Evolutionary conservation across 495 filamentous ascomycete genomes (phyloP), one percentile per base, ranked within the genome.

Genomic region (Xylaria bambusicola): DNA sequence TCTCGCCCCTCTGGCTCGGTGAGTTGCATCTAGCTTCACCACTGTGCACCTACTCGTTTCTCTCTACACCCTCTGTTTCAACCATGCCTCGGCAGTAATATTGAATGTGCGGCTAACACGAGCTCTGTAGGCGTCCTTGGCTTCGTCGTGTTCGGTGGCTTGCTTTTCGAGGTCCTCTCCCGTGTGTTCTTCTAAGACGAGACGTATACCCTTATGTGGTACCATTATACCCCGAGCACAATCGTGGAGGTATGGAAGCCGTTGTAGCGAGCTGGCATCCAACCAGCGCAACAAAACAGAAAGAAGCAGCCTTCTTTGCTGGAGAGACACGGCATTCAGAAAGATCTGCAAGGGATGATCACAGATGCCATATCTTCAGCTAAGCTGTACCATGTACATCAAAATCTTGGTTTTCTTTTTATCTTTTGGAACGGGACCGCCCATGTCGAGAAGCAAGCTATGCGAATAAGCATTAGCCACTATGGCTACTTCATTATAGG

Each of bases 1-100:
- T 97, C 64, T 90, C 87, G n/a, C 82, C 79, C 49, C 71, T 88
- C 41, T 96, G 88, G 90, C 80, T 98, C 57, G 83, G 93, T 97
- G 86, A 57, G 89, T 83, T 49, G 15, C 27, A 38, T 26, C 17
- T 33, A 33, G 10, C 29, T 10, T 33, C 10, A 33, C 29, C 29
- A 24, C 29, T 9, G 17, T 26, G 4, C 42, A 2, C 13, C 40
- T 23, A 21, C 36, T 41, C 5, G 29, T 10, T 60, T 36, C 38
- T 10, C 35, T 41, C 41, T 12, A 26, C 54, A 45, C 49, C 33
- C 5, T 42, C 20, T 10, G 6, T 21, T 40, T 23, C 27, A 4
- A 33, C 21, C 49, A n/a, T n/a, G n/a, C n/a, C n/a, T n/a, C n/a
- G n/a, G n/a, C 18, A 36, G 35, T 35, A 42, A 9, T 33, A 38